phyloP scores from a whole-genome alignment of 371 early-diverging fungal genomes.

The Mortierella polycephala region DNA sequence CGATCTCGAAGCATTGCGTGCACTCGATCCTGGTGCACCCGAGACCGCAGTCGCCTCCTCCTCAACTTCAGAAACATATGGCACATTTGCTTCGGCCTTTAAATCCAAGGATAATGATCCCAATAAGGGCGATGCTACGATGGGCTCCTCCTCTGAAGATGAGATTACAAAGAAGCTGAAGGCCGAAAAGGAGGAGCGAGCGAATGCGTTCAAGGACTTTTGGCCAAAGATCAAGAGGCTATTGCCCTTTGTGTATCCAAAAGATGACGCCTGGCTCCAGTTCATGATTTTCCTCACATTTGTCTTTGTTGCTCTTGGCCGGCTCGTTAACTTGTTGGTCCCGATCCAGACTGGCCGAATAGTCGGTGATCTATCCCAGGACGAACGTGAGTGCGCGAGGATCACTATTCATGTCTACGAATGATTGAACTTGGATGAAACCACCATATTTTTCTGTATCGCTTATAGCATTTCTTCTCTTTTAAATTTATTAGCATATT shows the following conservation, averaged over 20 bases:
- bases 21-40: constrained; percentile 34
- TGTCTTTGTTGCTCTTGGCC: constrained; percentile 72
- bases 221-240: constrained; percentile 68
- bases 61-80: constrained; percentile 23
- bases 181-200: constrained; percentile 28
- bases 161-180: constrained; percentile 33
- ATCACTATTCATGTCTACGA: background rate
- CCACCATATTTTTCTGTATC: background rate
- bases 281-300: constrained; percentile 74
- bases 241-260: constrained; percentile 88
- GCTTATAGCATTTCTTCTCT: background rate
- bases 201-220: constrained; percentile 58
- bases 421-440: too few relatives aligned
- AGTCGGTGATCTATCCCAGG: constrained; percentile 65
- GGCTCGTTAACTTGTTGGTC: constrained; percentile 82
- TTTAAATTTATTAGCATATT: constrained; percentile 3
- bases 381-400: constrained; percentile 32
- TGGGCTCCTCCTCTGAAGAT: constrained; percentile 28
- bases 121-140: background rate
- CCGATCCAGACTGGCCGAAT: constrained; percentile 82
- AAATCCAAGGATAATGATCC: constrained; percentile 5
- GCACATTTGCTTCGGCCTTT: constrained; percentile 30
- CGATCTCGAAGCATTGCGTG: constrained; percentile 35
- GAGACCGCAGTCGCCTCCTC: constrained; percentile 2
- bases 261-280: constrained; percentile 66